A percentile compares a stretch with the other conserved stretches of the same genome.
Evolutionary conservation across 768 basidiomycete species (phyloP).

Genomic region (Pulveroboletus sp.): DNA sequence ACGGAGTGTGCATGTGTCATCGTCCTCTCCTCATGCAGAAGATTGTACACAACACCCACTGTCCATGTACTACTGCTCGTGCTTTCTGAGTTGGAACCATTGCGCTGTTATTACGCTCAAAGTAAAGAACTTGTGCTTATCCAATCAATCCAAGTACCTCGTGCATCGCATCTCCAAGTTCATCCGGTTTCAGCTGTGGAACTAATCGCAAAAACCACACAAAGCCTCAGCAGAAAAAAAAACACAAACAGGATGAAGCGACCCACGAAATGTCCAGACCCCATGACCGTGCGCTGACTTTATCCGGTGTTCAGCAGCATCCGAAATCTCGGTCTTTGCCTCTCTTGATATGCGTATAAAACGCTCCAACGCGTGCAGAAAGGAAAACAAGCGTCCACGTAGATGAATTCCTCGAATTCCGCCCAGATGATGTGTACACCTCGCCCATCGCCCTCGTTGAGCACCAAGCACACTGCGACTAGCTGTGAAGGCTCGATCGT

Average conservation of each 20-base stretch:
- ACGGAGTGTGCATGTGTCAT: not conserved
- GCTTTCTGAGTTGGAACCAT: conserved; percentile 6
- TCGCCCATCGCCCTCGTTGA: conserved; percentile 6
- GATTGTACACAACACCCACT: conserved; percentile 7
- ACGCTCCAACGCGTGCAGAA: not conserved
- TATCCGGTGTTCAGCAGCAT: conserved; percentile 22
- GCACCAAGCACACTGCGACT: conserved; percentile 11
- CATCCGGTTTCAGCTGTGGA: conserved; percentile 28
- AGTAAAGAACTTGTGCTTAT: conserved; percentile 10
- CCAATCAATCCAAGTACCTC: conserved; percentile 20
- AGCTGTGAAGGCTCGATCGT: conserved; percentile 25
- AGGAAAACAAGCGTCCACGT: not conserved
- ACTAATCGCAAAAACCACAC: conserved; percentile 10
- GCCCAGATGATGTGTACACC: conserved; percentile 30
- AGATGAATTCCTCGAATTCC: conserved; percentile 30
- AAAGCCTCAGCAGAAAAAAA: not conserved
- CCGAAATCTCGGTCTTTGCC: conserved; percentile 26
- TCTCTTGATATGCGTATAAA: conserved; percentile 16
- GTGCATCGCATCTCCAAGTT: conserved; percentile 21
- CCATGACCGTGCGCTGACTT: conserved; percentile 20
- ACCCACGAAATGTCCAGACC: conserved; percentile 30
- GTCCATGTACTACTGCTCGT: conserved; percentile 9
- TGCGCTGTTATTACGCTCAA: not conserved
- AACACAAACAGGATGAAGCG: not conserved
- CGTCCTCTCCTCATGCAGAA: not conserved